Conservation (phyloP, 2,329 filamentous ascomycete species). For the Alternaria alternata region DNA sequence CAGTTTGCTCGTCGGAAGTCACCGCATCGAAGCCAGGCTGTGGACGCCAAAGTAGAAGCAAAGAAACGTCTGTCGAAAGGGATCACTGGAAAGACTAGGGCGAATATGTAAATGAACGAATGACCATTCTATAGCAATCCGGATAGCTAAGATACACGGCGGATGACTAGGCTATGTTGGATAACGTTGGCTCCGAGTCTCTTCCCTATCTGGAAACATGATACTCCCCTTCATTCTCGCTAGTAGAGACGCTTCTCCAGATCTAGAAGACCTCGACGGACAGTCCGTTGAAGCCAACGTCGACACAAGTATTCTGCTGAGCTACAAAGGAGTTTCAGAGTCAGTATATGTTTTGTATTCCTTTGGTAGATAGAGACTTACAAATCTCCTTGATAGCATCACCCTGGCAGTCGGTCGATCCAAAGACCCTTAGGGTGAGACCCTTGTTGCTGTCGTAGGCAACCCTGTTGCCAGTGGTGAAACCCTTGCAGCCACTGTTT, state of each 20-base stretch:
- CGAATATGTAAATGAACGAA: rapidly evolving
- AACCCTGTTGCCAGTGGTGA: not conserved
- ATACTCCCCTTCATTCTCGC: not conserved
- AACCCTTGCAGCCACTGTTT: not conserved
- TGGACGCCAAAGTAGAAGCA: not conserved
- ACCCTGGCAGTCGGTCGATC: not conserved
- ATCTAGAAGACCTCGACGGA: not conserved
- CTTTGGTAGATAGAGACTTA: not conserved
- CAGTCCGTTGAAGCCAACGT: not conserved
- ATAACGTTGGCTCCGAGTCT: not conserved
- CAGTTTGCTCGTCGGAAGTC: not conserved
- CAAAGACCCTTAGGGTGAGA: not conserved
- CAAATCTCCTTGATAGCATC: not conserved
- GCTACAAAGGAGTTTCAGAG: not conserved
- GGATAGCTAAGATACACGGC: not conserved
- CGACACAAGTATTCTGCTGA: not conserved
- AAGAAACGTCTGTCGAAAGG: not conserved
- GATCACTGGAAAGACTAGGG: not conserved
- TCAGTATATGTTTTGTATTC: not conserved
- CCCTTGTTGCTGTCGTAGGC: constrained; percentile 1
- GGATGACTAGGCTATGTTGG: not conserved
- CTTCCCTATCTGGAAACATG: not conserved
- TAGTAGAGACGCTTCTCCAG: not conserved
- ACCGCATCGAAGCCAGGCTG: not conserved
- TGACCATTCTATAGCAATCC: not conserved